A percentile compares a stretch with the other conserved stretches of the same genome.
These are phyloP conservation scores for Vitis riparia DNA, from an alignment of 164 flowering plant species.

Conservation along the genomic window DNA sequence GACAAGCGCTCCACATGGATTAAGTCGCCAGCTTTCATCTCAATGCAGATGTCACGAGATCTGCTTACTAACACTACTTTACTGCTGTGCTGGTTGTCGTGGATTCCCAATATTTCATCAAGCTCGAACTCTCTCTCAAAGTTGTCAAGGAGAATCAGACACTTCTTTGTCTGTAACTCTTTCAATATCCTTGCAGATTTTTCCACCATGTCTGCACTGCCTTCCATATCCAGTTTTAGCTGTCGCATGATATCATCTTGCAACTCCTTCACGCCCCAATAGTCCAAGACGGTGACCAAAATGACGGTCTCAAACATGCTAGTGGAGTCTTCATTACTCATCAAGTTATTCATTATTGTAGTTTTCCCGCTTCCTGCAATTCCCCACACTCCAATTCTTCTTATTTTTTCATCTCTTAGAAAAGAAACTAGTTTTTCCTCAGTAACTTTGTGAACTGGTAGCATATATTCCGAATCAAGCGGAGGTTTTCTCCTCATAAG, in stretches of 20 bases:
- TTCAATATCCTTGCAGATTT: constrained; percentile 1
- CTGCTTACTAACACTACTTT: constrained; percentile 25
- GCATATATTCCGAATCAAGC: background rate
- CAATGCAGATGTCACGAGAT: background rate
- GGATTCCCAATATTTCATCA: constrained; percentile 15
- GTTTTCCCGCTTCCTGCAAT: constrained; percentile 29
- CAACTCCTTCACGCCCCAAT: constrained; percentile 3
- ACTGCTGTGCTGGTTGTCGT: background rate
- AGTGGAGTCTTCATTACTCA: background rate
- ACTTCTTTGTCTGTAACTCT: constrained; percentile 13
- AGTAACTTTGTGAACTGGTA: background rate
- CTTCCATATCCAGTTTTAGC: constrained; percentile 7
- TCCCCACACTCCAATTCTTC: constrained; percentile 27
- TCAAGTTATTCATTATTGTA: constrained; percentile 19
- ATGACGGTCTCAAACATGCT: constrained; percentile 26
- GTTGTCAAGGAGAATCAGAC: constrained; percentile 30
- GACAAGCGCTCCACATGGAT: constrained; percentile 13
- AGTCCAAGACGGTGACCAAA: constrained; percentile 18
- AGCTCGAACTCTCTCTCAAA: constrained; percentile 10
- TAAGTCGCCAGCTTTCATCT: constrained; percentile 9
- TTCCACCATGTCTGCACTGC: background rate
- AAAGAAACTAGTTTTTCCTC: constrained; percentile 9
- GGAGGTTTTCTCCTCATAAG: background rate
- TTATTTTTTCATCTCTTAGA: constrained; percentile 1
- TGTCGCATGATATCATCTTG: constrained; percentile 11